Evolutionary conservation across 768 basidiomycete species (phyloP).

Genomic region (Suillus paluster): DNA sequence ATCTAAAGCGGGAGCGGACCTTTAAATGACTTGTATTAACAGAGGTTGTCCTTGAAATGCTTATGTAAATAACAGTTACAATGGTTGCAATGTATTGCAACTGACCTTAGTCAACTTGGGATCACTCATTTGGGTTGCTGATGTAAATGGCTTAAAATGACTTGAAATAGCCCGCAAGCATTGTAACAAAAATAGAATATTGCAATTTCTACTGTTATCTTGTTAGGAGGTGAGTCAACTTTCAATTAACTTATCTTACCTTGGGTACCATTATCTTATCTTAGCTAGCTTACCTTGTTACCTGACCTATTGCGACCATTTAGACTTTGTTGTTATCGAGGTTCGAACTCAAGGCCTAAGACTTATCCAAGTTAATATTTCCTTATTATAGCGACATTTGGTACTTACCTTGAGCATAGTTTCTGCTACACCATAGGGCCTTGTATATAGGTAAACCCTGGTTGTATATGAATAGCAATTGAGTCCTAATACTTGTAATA

Average conservation of each 20-base stretch:
- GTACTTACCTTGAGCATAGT: neutral
- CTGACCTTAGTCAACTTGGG: neutral
- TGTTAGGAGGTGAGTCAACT: neutral
- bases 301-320: neutral
- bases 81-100: neutral
- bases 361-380: neutral
- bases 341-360: neutral
- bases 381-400: neutral
- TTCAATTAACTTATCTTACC: neutral
- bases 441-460: neutral
- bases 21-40: neutral
- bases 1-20: neutral
- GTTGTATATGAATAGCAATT: neutral
- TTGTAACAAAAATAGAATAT: neutral
- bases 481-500: neutral
- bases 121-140: neutral
- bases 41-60: neutral
- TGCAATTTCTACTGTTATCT: neutral
- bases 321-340: neutral
- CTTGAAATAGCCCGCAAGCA: neutral
- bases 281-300: no score
- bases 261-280: no score
- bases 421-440: neutral
- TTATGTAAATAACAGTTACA: neutral
- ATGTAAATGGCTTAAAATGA: neutral